A percentile compares a stretch with the other conserved stretches of the same genome.
Conservation (phyloP, 2,329 filamentous ascomycete genomes). For the Diaporthe australafricana region DNA sequence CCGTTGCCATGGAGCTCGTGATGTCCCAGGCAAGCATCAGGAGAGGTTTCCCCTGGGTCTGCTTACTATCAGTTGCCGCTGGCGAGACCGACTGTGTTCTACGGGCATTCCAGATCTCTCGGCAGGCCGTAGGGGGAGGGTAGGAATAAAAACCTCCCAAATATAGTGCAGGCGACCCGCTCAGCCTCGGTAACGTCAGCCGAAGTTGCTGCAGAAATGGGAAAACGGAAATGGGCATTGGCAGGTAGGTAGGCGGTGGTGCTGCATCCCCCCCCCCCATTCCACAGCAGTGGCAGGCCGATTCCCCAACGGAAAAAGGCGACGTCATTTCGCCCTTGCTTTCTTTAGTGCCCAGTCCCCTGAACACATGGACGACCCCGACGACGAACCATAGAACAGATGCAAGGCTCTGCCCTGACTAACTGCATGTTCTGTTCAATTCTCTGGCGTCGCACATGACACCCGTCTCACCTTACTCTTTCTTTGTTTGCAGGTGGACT, state of each 20-base stretch:
- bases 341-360: not conserved
- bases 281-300: not conserved
- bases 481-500: not conserved
- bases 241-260: conserved; percentile 1
- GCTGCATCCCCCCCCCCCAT: not conserved
- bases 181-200: conserved; percentile 22
- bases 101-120: not conserved
- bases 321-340: conserved; percentile 1
- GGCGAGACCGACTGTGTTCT: not conserved
- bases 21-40: conserved; percentile 1
- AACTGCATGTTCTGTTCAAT: not conserved
- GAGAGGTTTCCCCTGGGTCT: conserved; percentile 20
- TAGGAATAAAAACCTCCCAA: too few relatives aligned
- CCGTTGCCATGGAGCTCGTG: conserved; percentile 5
- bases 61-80: not conserved
- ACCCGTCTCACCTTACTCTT: not conserved
- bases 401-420: not conserved
- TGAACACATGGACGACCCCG: not conserved
- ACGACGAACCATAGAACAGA: not conserved
- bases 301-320: conserved; percentile 14
- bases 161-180: not conserved
- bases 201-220: conserved; percentile 14
- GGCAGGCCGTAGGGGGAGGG: too few relatives aligned
- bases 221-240: too few relatives aligned
- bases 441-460: conserved; percentile 10